These are phyloP conservation scores for Solanum tarijense DNA, from an alignment of 257 asterid genomes.

Conservation along the genomic window DNA sequence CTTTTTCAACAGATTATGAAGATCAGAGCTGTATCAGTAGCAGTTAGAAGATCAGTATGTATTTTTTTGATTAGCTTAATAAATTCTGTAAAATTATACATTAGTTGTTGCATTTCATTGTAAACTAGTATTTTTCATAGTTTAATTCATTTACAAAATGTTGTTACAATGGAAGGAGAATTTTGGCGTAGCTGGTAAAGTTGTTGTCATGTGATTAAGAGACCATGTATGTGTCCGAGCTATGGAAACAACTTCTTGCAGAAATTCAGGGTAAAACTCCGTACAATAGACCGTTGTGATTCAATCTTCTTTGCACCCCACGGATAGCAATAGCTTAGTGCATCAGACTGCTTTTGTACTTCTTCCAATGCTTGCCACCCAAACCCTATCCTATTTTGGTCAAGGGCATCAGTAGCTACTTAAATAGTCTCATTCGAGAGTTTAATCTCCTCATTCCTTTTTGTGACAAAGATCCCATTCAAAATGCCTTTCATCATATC, in stretches of 20 bases:
- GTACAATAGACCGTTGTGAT: not conserved
- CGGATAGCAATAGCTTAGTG: accelerated
- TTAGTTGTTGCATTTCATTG: too few species aligned
- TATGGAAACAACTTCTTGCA: too few species aligned
- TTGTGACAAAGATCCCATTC: not conserved
- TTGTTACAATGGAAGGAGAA: not conserved
- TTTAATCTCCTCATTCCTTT: not conserved
- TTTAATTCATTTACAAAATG: too few species aligned
- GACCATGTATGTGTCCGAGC: not conserved
- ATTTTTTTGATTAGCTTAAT: not conserved
- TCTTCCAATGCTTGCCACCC: not conserved
- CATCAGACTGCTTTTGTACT: not conserved
- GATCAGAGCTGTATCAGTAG: not conserved
- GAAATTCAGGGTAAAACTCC: too few species aligned
- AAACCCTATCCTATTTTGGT: not conserved
- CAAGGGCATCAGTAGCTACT: not conserved
- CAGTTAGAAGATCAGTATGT: not conserved
- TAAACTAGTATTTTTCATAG: too few species aligned
- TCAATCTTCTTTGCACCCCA: not conserved
- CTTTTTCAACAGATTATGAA: not conserved
- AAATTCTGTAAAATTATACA: too few species aligned
- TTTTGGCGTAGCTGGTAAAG: too few species aligned
- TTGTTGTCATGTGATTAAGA: not conserved
- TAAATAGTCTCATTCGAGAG: not conserved
- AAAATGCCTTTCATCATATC: not conserved